Evolutionary conservation across 306 rosid genomes (phyloP).

Genomic region (Vigna trinervia): DNA sequence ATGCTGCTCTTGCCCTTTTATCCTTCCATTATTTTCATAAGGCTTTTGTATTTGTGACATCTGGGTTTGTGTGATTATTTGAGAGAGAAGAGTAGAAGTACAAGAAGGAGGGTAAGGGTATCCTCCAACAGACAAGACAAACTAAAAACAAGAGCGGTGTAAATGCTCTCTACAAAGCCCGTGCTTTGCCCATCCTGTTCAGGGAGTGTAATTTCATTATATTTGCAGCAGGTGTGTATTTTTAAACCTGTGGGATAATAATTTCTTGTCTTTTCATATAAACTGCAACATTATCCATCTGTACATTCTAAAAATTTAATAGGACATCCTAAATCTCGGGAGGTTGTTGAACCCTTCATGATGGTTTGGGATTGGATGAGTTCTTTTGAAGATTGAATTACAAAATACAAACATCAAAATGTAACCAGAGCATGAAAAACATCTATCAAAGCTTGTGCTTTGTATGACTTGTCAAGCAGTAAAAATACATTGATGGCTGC

Average conservation of each 20-base stretch:
- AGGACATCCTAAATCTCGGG: not conserved
- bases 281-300: not conserved
- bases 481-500: not conserved
- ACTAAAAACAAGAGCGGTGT: slow-evolving; percentile 5
- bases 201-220: not conserved
- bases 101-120: slow-evolving; percentile 20
- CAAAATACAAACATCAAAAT: not conserved
- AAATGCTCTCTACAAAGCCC: not conserved
- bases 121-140: slow-evolving; percentile 6
- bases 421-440: not conserved
- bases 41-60: slow-evolving; percentile 8
- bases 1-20: not conserved
- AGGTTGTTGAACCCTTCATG: not conserved
- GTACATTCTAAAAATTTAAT: not conserved
- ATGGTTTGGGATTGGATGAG: slow-evolving; percentile 19
- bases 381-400: slow-evolving; percentile 20
- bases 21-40: not conserved
- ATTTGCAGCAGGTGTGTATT: not conserved
- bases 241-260: not conserved
- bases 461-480: not conserved
- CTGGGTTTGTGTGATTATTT: slow-evolving; percentile 19
- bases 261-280: not conserved
- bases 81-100: not conserved
- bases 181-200: not conserved
- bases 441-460: not conserved